A percentile compares a stretch with the other conserved stretches of the same genome.
These are phyloP conservation scores for Suillus weaverae DNA, from an alignment of 768 basidiomycete genomes.

Conservation along the genomic window DNA sequence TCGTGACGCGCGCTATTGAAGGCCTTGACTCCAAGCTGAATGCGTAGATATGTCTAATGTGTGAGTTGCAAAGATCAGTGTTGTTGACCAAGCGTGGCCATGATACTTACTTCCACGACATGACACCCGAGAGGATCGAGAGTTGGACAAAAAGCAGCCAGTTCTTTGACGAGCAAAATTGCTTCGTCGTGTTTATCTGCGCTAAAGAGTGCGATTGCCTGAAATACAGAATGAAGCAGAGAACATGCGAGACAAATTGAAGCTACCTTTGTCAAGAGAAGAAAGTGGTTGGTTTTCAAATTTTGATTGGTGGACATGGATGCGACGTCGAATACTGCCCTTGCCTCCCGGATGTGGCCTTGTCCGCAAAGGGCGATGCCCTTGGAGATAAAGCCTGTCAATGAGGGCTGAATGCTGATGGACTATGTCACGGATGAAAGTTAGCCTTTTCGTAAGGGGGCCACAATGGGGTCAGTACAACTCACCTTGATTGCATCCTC, in stretches of 20 bases:
- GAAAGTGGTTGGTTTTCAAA: background rate
- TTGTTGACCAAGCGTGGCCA: background rate
- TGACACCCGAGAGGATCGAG: background rate
- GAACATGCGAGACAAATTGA: background rate
- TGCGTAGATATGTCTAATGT: background rate
- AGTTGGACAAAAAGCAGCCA: background rate
- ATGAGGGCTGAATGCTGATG: background rate
- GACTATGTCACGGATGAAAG: background rate
- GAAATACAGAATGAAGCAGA: background rate
- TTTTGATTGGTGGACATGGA: background rate
- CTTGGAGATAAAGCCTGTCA: background rate
- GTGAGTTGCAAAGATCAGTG: background rate
- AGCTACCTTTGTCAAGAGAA: background rate
- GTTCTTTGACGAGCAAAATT: background rate
- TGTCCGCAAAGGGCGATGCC: background rate
- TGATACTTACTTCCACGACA: background rate
- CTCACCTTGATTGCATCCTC: background rate
- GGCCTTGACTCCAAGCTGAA: background rate
- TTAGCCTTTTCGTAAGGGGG: background rate
- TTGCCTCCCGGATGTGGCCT: background rate
- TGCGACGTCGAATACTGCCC: background rate
- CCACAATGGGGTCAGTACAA: background rate
- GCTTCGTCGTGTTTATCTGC: background rate
- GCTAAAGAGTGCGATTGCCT: background rate
- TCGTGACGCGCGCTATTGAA: background rate